Base-by-base conservation (phyloP, 2,329 filamentous ascomycete genomes). In the Ramularia endophylla region DNA sequence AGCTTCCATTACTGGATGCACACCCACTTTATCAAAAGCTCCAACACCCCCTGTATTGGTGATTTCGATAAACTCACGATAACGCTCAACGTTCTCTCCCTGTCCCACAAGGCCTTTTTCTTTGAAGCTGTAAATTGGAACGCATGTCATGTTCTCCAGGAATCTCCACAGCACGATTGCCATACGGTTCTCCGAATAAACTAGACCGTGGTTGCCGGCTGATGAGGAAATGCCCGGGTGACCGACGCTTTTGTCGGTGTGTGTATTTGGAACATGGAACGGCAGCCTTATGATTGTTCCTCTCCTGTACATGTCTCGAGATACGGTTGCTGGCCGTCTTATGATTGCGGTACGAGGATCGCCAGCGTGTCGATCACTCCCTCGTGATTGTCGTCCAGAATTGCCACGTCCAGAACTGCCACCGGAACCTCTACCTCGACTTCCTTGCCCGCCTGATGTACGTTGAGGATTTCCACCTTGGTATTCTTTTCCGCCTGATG, bases 241-340 rank as follows among this genome's bases (percentile, higher is more conserved):
- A 6, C 20, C 8, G 17, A 20, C 17, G 6, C 11, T 25, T 11
- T 6, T 11, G 3, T 5, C 9, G 3, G 8, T 2, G 18, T 50
- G 47, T 2, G 40, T 44, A 32, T 52, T 51, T 8, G 48, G n/a
- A 5, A 35, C 36, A 37, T 53, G 48, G 36, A 38, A 53, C 1
- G 51, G 46, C 1, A 46, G 34, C 8, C 44, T 9, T 22, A 53
- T 47, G 33, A 53, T 38, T 6, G 51, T 35, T 17, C 51, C 51
- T 13, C 20, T 34, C 4, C 6, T 1, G 17, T 19, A 34, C n/a
- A n/a, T n/a, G n/a, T n/a, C n/a, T n/a, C n/a, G n/a, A n/a, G n/a
- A n/a, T n/a, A n/a, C n/a, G n/a, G n/a, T n/a, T n/a, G n/a, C n/a
- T n/a, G n/a, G n/a, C n/a, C n/a, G n/a, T n/a, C n/a, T n/a, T n/a